Conservation (phyloP, 768 basidiomycete species). For the Pulveroboletus ravenelii region DNA sequence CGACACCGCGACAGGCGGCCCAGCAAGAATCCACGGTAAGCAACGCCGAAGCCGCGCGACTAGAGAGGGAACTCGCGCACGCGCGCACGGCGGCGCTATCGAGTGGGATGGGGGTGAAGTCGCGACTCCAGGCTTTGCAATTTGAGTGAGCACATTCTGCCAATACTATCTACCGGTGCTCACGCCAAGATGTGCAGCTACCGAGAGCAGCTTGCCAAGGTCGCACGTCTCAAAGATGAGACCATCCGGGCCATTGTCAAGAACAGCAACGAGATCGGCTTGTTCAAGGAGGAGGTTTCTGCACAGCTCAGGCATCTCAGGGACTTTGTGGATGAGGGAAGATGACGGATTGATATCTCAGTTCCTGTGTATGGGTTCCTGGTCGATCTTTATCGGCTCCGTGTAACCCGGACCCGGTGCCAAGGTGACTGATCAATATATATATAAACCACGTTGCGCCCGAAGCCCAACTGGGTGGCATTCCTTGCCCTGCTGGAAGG, state of each 20-base stretch:
- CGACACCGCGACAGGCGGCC: constrained; percentile 48
- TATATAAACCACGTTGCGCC: no score
- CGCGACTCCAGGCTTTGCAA: constrained; percentile 68
- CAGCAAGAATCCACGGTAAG: constrained; percentile 71
- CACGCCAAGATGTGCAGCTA: constrained; percentile 43
- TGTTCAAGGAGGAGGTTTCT: constrained; percentile 77
- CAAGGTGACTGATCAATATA: background rate
- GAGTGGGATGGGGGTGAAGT: constrained; percentile 79
- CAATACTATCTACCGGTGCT: background rate
- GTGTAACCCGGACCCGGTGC: background rate
- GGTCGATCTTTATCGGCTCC: background rate
- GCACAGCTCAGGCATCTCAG: constrained; percentile 63
- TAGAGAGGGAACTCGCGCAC: constrained; percentile 70
- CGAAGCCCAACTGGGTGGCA: no score
- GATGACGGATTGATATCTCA: constrained; percentile 11
- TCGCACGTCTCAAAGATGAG: constrained; percentile 70
- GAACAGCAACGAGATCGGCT: constrained; percentile 77
- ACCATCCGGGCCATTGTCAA: constrained; percentile 78
- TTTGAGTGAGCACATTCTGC: constrained; percentile 52
- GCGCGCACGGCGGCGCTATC: constrained; percentile 73
- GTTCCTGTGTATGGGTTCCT: no score
- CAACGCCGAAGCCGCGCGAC: constrained; percentile 56
- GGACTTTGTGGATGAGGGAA: constrained; percentile 58
- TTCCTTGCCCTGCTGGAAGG: no score
- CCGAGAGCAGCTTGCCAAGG: constrained; percentile 74